Percentiles rank a stretch among this genome's conserved stretches.
Evolutionary conservation across 352 stramenopile genomes (phyloP).

Genomic region (Stramenopiles sp.): DNA sequence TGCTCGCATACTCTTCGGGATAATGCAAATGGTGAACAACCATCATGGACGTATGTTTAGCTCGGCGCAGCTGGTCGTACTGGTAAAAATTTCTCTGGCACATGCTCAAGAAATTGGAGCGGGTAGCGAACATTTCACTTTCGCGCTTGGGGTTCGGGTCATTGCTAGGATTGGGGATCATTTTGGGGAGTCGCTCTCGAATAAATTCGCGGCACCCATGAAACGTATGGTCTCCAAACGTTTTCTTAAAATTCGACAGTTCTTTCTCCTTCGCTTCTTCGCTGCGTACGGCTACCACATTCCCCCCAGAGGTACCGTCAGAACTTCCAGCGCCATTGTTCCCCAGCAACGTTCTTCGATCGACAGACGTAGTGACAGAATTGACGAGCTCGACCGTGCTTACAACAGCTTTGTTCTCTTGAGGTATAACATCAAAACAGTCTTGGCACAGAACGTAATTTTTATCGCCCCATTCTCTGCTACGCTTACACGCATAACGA

Average conservation of each 20-base stretch:
- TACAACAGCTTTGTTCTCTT: slow-evolving; percentile 13
- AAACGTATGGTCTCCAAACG: background rate
- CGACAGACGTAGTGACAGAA: background rate
- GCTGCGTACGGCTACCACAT: background rate
- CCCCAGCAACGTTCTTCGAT: slow-evolving; percentile 28
- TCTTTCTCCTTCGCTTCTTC: background rate
- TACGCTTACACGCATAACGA: background rate
- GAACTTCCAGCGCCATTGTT: slow-evolving; percentile 11
- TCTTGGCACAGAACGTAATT: slow-evolving; percentile 48
- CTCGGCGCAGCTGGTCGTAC: slow-evolving; percentile 89
- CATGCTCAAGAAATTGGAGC: slow-evolving; percentile 88
- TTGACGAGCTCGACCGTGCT: background rate
- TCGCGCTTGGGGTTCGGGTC: slow-evolving; percentile 63
- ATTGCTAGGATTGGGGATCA: slow-evolving; percentile 41
- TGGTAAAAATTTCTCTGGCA: slow-evolving; percentile 96
- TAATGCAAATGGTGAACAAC: slow-evolving; percentile 95
- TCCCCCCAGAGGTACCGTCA: slow-evolving; percentile 21
- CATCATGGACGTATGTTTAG: slow-evolving; percentile 99
- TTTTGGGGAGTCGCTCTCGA: slow-evolving; percentile 30
- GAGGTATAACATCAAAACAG: slow-evolving; percentile 30
- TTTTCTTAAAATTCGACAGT: background rate
- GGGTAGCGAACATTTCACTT: slow-evolving; percentile 91
- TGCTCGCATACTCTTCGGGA: slow-evolving; percentile 87
- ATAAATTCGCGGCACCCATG: slow-evolving; percentile 18
- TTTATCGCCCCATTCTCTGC: background rate